These are phyloP conservation scores for Boletellus ananiceps DNA, from an alignment of 768 basidiomycete species.

Conservation along the genomic window DNA sequence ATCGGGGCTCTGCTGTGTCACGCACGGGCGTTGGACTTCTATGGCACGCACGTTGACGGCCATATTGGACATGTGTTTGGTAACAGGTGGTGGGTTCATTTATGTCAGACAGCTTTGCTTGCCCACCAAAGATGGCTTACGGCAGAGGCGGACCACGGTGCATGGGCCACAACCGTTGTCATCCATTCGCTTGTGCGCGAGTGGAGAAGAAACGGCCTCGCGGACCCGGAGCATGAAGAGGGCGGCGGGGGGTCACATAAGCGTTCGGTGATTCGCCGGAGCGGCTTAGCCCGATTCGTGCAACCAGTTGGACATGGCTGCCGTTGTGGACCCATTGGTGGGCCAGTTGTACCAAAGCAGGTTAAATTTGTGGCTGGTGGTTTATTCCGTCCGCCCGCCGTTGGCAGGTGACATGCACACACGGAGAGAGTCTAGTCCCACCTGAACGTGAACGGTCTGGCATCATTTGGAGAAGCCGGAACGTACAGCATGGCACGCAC, in stretches of 20 bases:
- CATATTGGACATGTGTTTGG: background rate
- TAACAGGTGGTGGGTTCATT: background rate
- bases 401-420: background rate
- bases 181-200: background rate
- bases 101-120: slow-evolving; percentile 3
- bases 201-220: slow-evolving; percentile 6
- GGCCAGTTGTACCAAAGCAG: slow-evolving; percentile 51
- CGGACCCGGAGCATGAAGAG: slow-evolving; percentile 16
- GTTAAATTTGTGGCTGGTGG: slow-evolving; percentile 5
- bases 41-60: background rate
- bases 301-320: background rate
- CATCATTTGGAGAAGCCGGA: slow-evolving; percentile 67
- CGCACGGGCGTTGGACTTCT: background rate
- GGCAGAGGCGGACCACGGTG: background rate
- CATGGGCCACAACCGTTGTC: background rate
- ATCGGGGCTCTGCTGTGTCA: background rate
- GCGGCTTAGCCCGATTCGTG: background rate
- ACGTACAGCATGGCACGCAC: slow-evolving; percentile 35
- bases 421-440: slow-evolving; percentile 40
- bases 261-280: slow-evolving; percentile 41
- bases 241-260: slow-evolving; percentile 39
- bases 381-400: background rate
- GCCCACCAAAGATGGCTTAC: slow-evolving; percentile 7
- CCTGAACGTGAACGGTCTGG: slow-evolving; percentile 64
- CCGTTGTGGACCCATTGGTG: slow-evolving; percentile 19